A percentile compares a stretch with the other conserved stretches of the same genome.
These are phyloP conservation scores for Amaranthus palmeri DNA, from an alignment of 148 eudicot genomes.

Conservation along the genomic window DNA sequence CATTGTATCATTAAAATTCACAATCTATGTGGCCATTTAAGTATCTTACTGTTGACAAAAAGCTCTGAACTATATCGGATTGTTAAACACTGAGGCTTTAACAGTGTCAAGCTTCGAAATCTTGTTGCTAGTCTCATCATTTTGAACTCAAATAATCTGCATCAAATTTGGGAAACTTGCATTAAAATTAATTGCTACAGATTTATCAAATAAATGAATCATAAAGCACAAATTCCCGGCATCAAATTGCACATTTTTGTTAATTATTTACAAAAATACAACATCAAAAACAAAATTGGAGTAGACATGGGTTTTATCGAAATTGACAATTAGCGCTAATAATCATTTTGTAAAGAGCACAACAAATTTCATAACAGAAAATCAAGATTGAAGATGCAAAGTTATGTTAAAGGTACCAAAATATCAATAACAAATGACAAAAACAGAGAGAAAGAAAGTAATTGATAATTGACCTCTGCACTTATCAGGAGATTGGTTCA, in stretches of 20 bases:
- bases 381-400: no score
- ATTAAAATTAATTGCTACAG: neutral
- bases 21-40: neutral
- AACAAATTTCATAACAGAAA: no score
- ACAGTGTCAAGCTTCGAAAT: constrained; percentile 8
- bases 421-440: no score
- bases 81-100: constrained; percentile 9
- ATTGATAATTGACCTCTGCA: no score
- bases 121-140: constrained; percentile 25
- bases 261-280: neutral
- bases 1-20: neutral
- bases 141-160: neutral
- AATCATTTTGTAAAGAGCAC: no score
- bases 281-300: no score
- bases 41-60: constrained; percentile 49
- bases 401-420: no score
- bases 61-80: constrained; percentile 35
- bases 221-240: neutral
- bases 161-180: neutral
- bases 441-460: no score
- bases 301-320: no score
- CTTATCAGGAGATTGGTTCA: no score
- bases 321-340: no score
- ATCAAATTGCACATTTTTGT: neutral
- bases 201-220: neutral